phyloP scores from a whole-genome alignment of 768 basidiomycete genomes.

The Crassisporium funariophilum region DNA sequence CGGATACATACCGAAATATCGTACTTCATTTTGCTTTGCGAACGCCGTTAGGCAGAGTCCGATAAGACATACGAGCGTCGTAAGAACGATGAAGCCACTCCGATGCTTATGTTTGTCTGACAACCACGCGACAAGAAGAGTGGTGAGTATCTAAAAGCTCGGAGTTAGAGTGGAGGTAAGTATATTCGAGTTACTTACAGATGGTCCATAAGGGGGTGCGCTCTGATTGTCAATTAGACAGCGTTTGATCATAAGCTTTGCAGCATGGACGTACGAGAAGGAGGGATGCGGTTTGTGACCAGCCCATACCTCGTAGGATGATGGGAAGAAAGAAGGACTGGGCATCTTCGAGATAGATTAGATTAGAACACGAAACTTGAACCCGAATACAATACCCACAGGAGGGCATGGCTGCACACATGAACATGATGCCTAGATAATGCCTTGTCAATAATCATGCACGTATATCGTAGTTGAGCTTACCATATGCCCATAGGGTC shows the following conservation, averaged over 20 bases:
- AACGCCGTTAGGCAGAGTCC: conserved; percentile 43
- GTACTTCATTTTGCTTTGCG: conserved; percentile 34
- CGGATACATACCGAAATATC: conserved; percentile 44
- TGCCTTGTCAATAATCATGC: neutral
- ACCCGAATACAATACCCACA: conserved; percentile 26
- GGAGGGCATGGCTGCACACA: conserved; percentile 45
- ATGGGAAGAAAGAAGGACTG: conserved; percentile 50
- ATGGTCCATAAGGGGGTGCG: conserved; percentile 47
- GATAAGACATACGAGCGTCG: conserved; percentile 37
- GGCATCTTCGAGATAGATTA: conserved; percentile 30
- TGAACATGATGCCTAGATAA: conserved; percentile 42
- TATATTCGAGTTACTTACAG: conserved; percentile 29
- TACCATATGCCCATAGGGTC: conserved; percentile 50
- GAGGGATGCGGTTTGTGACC: conserved; percentile 31
- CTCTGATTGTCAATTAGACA: conserved; percentile 29
- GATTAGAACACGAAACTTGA: neutral
- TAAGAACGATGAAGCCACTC: conserved; percentile 41
- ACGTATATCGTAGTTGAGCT: conserved; percentile 8
- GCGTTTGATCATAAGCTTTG: conserved; percentile 1
- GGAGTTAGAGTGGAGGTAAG: conserved; percentile 1
- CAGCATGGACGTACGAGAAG: conserved; percentile 48
- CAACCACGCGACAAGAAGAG: conserved; percentile 47
- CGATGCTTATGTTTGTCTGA: conserved; percentile 47
- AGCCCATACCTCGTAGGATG: conserved; percentile 50
- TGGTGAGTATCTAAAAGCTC: conserved; percentile 36